These are phyloP conservation scores for Exophiala alcalophila DNA, from an alignment of 2,329 filamentous ascomycete species.

Conservation along the genomic window DNA sequence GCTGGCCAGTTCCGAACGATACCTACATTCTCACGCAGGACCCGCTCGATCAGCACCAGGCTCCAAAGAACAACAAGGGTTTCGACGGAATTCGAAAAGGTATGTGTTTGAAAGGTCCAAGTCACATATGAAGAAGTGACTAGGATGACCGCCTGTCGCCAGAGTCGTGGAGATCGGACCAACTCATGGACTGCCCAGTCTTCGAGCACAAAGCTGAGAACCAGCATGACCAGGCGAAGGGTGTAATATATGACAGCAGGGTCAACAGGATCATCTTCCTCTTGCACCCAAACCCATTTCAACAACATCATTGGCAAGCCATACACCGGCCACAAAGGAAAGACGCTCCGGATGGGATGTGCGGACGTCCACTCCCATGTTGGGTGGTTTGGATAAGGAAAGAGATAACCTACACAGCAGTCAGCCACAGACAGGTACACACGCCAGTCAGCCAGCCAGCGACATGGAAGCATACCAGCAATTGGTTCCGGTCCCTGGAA, in stretches of 20 bases:
- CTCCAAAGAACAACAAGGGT: conserved; percentile 92
- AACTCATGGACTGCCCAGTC: conserved; percentile 97
- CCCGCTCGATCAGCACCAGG: conserved; percentile 83
- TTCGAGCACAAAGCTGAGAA: conserved; percentile 91
- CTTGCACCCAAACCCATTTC: conserved; percentile 87
- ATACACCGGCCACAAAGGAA: conserved; percentile 94
- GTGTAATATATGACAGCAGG: conserved; percentile 89
- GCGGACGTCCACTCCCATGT: conserved; percentile 96
- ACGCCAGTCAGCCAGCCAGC: background rate
- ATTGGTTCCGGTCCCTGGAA: conserved; percentile 98
- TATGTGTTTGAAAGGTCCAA: conserved; percentile 98
- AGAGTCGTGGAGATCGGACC: conserved; percentile 68
- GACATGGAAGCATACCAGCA: conserved; percentile 63
- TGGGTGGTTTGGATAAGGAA: conserved; percentile 80
- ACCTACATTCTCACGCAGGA: conserved; percentile 72
- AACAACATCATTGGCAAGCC: conserved; percentile 89
- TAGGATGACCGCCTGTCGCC: conserved; percentile 72
- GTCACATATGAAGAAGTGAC: conserved; percentile 97
- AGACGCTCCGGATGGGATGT: conserved; percentile 88
- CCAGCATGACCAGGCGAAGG: conserved; percentile 84
- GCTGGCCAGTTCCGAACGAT: background rate
- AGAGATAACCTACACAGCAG: conserved; percentile 71
- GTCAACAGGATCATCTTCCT: conserved; percentile 72
- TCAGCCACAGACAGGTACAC: conserved; percentile 2
- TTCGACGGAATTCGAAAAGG: conserved; percentile 96